Conservation (phyloP, 2,329 filamentous ascomycete genomes). For the Aspergillus persii region DNA sequence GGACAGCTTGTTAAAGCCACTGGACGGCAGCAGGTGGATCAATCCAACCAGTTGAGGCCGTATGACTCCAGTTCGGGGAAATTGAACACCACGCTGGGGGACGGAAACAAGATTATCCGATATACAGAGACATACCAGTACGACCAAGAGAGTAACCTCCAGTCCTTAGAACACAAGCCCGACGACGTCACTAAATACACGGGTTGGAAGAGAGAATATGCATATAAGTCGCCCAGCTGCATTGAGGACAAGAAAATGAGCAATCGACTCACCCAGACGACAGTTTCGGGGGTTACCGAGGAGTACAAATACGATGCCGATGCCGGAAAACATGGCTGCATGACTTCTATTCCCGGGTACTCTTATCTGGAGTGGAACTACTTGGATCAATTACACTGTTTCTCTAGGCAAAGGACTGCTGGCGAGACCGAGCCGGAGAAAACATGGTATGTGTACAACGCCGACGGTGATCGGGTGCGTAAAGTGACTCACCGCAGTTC, state of each 20-base stretch:
- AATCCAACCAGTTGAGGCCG: neutral
- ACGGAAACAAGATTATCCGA: neutral
- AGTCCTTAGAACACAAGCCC: neutral
- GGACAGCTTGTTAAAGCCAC: neutral
- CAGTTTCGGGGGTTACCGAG: neutral
- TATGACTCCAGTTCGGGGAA: neutral
- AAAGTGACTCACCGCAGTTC: neutral
- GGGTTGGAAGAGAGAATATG: neutral
- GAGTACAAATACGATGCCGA: neutral
- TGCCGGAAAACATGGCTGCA: neutral
- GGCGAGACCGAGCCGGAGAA: too few relatives aligned
- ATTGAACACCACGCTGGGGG: neutral
- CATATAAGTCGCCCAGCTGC: neutral
- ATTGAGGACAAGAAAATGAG: neutral
- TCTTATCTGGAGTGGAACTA: neutral
- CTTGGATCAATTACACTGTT: neutral
- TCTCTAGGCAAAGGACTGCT: neutral
- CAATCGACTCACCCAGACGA: neutral
- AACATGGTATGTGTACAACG: constrained; percentile 1
- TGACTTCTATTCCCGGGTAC: neutral
- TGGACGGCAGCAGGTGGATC: neutral
- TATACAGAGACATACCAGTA: neutral
- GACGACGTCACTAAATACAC: neutral
- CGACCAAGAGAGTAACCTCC: neutral
- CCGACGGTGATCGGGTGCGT: neutral